Evolutionary conservation across 176 grass and related monocot species (phyloP), one percentile per base, ranked within the genome.

Genomic region (Tillandsia leiboldiana): DNA sequence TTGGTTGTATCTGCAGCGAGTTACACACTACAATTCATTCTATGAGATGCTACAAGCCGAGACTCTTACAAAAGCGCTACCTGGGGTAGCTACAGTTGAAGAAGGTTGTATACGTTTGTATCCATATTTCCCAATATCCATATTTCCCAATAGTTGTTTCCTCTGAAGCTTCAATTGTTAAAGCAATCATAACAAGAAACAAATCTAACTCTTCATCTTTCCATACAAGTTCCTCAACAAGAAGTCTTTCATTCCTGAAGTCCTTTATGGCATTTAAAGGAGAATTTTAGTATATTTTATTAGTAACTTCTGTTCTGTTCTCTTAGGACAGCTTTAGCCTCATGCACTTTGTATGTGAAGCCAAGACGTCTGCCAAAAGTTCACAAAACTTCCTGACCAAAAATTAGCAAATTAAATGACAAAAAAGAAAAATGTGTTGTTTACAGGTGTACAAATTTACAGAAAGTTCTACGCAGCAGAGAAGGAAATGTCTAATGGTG

Each of bases 381-480:
- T 42, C 33, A 42, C 5, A 7, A 42, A 42, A 42, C 33, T 6
- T 42, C 33, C 33, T 42, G 7, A 42, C 13, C 63, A 11, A 42
- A 73, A 3, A 68, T 65, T 9, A 15, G 61, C 15, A 63, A 11
- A 12, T 70, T 59, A 0, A 20, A 68, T 9, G 51, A 67, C 28
- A 72, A 12, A 68, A 27, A 22, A 75, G n/a, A 83, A 2, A 52
- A 17, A 48, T 81, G 26, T 81, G 26, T 73, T 12, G 9, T 80
- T 15, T 89, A 13, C 77, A 90, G 93, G 89, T 74, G 81, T 92
- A 15, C 47, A 84, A 72, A 83, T 97, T 50, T 92, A 92, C 53
- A 89, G 89, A 64, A 87, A 92, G 68, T 90, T 97, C 69, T 92
- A 97, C 69, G 74, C 84, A 24, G 84, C 83, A 63, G 86, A 92